Evolutionary conservation across 179 eudicot genomes (phyloP).

Genomic region (Amaranthus tricolor): DNA sequence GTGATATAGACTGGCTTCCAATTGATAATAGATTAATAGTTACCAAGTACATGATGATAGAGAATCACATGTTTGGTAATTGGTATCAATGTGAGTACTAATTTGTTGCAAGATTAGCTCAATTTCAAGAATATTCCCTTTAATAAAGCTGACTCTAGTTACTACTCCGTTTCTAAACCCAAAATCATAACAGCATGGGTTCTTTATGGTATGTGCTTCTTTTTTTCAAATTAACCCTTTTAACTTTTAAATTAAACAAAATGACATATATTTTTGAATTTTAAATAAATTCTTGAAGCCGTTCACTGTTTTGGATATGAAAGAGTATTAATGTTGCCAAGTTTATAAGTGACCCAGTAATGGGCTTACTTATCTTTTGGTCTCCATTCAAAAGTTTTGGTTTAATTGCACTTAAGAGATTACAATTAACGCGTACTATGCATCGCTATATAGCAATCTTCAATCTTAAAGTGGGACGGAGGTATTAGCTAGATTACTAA

Average conservation of each 20-base stretch:
- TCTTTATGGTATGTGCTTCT: too few species aligned
- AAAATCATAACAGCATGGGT: too few species aligned
- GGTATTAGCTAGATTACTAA: too few species aligned
- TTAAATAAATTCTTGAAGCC: too few species aligned
- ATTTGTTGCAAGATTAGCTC: slow-evolving; percentile 10
- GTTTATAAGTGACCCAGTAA: slow-evolving; percentile 11
- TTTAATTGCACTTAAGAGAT: neutral
- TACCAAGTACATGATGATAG: neutral
- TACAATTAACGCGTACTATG: neutral
- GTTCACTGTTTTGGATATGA: neutral
- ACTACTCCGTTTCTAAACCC: too few species aligned
- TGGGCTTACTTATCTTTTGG: slow-evolving; percentile 7
- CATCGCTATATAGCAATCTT: too few species aligned
- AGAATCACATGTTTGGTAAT: slow-evolving; percentile 24
- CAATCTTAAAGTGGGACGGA: too few species aligned
- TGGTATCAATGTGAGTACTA: slow-evolving; percentile 1
- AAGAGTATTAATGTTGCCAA: neutral
- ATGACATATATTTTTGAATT: too few species aligned
- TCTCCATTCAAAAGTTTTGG: neutral
- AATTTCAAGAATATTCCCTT: slow-evolving; percentile 7
- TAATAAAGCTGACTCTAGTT: neutral
- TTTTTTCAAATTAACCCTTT: too few species aligned
- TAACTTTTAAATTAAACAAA: too few species aligned
- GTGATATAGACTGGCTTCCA: slow-evolving; percentile 31
- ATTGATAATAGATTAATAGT: slow-evolving; percentile 21